Evolutionary conservation across 768 basidiomycete species (phyloP), one percentile per base, ranked within the genome.

Genomic region (Tulasnella calospora): DNA sequence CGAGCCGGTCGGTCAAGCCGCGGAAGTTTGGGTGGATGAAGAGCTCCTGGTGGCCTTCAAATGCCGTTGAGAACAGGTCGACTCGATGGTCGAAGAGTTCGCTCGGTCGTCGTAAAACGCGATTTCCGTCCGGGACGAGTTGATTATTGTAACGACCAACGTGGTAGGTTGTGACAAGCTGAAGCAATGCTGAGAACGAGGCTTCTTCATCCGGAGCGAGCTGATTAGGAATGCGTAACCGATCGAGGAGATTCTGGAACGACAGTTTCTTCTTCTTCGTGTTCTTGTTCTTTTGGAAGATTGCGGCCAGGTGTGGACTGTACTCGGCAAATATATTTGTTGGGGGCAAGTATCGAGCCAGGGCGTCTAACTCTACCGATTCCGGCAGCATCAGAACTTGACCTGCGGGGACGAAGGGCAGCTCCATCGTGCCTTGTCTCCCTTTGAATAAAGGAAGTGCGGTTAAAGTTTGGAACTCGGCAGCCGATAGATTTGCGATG

Each of bases 31-130:
- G 73, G 30, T 74, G 73, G 41, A 74, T 44, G 44, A 74, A 74
- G 19, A 21, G 30, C 9, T 35, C n/a, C 10, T 19, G 41, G 8
- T 57, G 73, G 7, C 30, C 51, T 44, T 35, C 73, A 51, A 44
- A 74, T 2, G 73, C 73, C 44, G 44, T 47, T 23, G 51, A 35
- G 27, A 44, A 74, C 21, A 47, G 73, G 9, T 15, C 44, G 19
- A 74, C 73, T 17, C 73, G 73, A 51, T 74, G 73, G 15, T 74
- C 73, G 30, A 35, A 74, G 21, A 74, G 73, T n/a, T 74, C 46
- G 41, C 44, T 51, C 23, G 73, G 73, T 15, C 27, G 41, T 74
- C 73, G 73, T 13, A 74, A 40, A 35, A 47, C 44, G 38, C 73
- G 73, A 21, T 74, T 51, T 36, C 41, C 51, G 51, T 74, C 46